A percentile compares a stretch with the other conserved stretches of the same genome.
Conservation (phyloP, 352 stramenopile genomes). For the Aphanomyces euteiches region DNA sequence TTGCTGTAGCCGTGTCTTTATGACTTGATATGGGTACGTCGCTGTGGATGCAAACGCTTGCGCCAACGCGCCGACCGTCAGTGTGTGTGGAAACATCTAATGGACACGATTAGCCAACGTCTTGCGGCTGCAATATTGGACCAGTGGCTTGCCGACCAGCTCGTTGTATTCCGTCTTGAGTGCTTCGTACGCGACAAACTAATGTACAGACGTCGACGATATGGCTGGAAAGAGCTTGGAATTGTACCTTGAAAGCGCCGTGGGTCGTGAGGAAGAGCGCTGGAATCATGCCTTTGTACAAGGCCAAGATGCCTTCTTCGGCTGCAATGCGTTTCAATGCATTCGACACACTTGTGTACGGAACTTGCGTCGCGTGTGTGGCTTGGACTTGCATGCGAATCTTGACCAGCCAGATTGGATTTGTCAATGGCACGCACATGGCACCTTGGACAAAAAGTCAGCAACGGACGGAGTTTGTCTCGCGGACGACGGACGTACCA, state of each 20-base stretch:
- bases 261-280: slow-evolving; percentile 95
- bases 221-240: background rate
- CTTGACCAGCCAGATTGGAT: slow-evolving; percentile 99
- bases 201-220: slow-evolving; percentile 6
- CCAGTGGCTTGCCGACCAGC: slow-evolving; percentile 62
- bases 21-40: slow-evolving; percentile 96
- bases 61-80: slow-evolving; percentile 74
- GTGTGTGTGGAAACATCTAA: slow-evolving; percentile 46
- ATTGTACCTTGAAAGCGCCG: slow-evolving; percentile 90
- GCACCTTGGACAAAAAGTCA: slow-evolving; percentile 34
- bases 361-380: slow-evolving; percentile 52
- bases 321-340: slow-evolving; percentile 91
- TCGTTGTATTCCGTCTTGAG: slow-evolving; percentile 63
- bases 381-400: slow-evolving; percentile 93
- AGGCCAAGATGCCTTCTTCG: slow-evolving; percentile 89
- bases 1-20: slow-evolving; percentile 96
- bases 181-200: slow-evolving; percentile 80
- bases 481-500: slow-evolving; percentile 29
- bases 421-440: slow-evolving; percentile 95
- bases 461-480: background rate
- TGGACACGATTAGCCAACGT: slow-evolving; percentile 9
- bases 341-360: slow-evolving; percentile 78
- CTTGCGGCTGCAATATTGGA: slow-evolving; percentile 18
- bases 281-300: slow-evolving; percentile 96
- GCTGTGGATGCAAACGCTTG: slow-evolving; percentile 78